These are phyloP conservation scores for Tylopilus balloui DNA, from an alignment of 768 basidiomycete genomes.

Conservation along the genomic window DNA sequence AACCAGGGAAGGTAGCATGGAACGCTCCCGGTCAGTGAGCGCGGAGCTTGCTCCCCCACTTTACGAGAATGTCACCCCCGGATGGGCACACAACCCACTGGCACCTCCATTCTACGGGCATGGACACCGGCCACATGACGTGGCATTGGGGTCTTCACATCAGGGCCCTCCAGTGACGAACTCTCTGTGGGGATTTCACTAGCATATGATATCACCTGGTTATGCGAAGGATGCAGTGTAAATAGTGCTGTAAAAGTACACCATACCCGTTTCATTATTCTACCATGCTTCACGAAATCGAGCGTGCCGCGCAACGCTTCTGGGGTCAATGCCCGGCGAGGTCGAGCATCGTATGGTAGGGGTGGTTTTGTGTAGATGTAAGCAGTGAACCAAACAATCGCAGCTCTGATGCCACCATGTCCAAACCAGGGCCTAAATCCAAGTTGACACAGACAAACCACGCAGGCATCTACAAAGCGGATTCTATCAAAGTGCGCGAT, in stretches of 20 bases:
- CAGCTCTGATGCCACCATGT: slow-evolving; percentile 18
- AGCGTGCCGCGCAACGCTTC: too few species aligned
- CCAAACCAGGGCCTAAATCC: slow-evolving; percentile 44
- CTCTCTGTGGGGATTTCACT: slow-evolving; percentile 1
- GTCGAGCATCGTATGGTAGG: not conserved
- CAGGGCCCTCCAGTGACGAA: not conserved
- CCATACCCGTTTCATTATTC: not conserved
- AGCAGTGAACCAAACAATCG: not conserved
- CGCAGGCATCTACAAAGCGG: slow-evolving; percentile 59
- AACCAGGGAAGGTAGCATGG: not conserved
- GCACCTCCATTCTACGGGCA: not conserved
- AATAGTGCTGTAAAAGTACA: not conserved
- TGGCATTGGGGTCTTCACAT: not conserved
- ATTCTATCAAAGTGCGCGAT: slow-evolving; percentile 53
- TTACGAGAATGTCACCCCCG: not conserved
- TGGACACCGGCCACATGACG: slow-evolving; percentile 7
- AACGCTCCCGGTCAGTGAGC: slow-evolving; percentile 5
- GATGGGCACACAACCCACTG: slow-evolving; percentile 10
- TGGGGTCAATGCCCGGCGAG: not conserved
- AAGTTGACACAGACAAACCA: slow-evolving; percentile 46
- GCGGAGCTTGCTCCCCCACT: not conserved
- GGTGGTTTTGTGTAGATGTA: not conserved
- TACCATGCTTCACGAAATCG: not conserved
- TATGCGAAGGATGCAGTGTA: not conserved
- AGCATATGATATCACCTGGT: not conserved